Percentiles rank a stretch among this genome's conserved stretches.
These are phyloP conservation scores for Acidomyces sp. DNA, from an alignment of 495 filamentous ascomycete genomes.

Conservation along the genomic window DNA sequence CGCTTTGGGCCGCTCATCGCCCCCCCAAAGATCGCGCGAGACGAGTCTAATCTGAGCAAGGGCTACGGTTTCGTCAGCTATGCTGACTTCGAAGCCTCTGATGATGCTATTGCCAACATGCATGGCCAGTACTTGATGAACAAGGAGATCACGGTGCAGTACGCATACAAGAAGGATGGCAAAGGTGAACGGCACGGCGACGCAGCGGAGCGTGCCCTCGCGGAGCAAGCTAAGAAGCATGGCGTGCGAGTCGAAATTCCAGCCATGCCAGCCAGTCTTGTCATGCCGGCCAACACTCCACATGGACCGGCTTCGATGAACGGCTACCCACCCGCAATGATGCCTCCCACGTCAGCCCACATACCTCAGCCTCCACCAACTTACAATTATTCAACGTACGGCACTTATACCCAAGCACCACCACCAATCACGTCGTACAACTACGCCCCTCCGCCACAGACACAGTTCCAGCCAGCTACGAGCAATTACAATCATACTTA, in stretches of 20 bases:
- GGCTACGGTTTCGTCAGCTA: slow-evolving; percentile 96
- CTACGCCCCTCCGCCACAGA: neutral
- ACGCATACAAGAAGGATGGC: slow-evolving; percentile 98
- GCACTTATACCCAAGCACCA: slow-evolving; percentile 26
- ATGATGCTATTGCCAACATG: slow-evolving; percentile 84
- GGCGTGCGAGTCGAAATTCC: slow-evolving; percentile 63
- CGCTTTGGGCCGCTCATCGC: slow-evolving; percentile 78
- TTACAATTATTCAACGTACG: slow-evolving; percentile 3
- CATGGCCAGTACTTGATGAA: slow-evolving; percentile 95
- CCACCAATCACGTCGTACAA: slow-evolving; percentile 67
- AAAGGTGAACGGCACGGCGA: slow-evolving; percentile 96
- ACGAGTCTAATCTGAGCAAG: slow-evolving; percentile 82
- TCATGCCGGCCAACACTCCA: slow-evolving; percentile 30
- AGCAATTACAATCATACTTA: neutral
- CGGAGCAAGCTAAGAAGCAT: slow-evolving; percentile 84
- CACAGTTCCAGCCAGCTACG: slow-evolving; percentile 43
- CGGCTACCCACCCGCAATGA: slow-evolving; percentile 29
- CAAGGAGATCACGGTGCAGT: slow-evolving; percentile 89
- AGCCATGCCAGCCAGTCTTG: slow-evolving; percentile 35
- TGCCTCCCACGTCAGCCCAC: neutral
- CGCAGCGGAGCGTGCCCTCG: slow-evolving; percentile 82
- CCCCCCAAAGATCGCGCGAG: slow-evolving; percentile 84
- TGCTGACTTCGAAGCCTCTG: slow-evolving; percentile 84
- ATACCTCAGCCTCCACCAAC: slow-evolving; percentile 13
- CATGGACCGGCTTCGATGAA: slow-evolving; percentile 32